phyloP scores from a whole-genome alignment of 2,329 filamentous ascomycete species.

The Colletotrichum higginsianum region DNA sequence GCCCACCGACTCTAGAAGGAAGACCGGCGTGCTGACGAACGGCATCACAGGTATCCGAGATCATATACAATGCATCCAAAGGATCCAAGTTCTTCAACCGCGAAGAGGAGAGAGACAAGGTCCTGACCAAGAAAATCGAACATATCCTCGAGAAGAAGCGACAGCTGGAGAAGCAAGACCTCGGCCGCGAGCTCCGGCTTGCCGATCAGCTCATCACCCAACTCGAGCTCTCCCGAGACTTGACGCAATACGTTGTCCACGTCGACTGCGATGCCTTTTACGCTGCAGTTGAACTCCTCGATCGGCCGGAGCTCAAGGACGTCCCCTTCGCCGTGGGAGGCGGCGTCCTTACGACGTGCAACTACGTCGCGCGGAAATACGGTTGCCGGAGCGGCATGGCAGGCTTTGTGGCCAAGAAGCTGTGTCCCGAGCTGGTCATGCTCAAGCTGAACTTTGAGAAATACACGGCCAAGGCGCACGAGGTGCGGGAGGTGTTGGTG shows the following conservation, averaged over 20 bases:
- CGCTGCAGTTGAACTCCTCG: conserved; percentile 90
- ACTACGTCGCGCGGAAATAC: conserved; percentile 91
- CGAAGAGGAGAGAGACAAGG: conserved; percentile 86
- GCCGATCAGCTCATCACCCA: conserved; percentile 87
- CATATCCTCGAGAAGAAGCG: conserved; percentile 82
- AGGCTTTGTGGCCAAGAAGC: conserved; percentile 92
- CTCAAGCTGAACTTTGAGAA: conserved; percentile 91
- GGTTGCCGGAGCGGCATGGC: conserved; percentile 97
- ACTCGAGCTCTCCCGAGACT: conserved; percentile 83
- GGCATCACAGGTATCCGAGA: conserved; percentile 81
- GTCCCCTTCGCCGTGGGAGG: conserved; percentile 91
- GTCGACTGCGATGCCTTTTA: conserved; percentile 99
- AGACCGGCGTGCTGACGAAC: conserved; percentile 4
- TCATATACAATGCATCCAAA: conserved; percentile 97
- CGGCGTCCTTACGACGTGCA: conserved; percentile 78
- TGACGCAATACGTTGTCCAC: conserved; percentile 89
- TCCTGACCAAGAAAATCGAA: conserved; percentile 88
- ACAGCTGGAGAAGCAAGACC: conserved; percentile 81
- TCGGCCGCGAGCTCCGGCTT: conserved; percentile 79
- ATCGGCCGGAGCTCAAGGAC: conserved; percentile 86
- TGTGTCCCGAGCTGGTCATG: conserved; percentile 88
- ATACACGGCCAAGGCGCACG: conserved; percentile 90
- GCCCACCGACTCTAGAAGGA: not conserved
- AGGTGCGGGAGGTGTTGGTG: conserved; percentile 85
- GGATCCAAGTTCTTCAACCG: conserved; percentile 97